Percentiles rank a stretch among this genome's conserved stretches.
Conservation (phyloP, 129 eudicot species). For the Deinandra increscens region DNA sequence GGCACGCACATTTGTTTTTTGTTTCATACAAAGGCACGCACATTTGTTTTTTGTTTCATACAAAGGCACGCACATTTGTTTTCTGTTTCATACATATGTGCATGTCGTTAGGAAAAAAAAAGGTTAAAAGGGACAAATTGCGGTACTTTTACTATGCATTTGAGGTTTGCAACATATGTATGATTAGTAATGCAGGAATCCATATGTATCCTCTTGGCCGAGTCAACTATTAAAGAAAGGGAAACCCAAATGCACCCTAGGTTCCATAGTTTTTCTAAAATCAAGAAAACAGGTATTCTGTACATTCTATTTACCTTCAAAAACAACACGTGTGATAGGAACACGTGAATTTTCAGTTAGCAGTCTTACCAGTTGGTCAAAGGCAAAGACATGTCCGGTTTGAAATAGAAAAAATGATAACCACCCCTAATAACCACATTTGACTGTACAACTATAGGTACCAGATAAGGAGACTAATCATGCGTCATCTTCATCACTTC, state of each 20-base stretch:
- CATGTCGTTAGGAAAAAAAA: too few relatives aligned
- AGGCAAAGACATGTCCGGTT: neutral
- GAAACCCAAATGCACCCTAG: neutral
- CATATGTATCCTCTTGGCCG: too few relatives aligned
- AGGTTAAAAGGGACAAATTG: too few relatives aligned
- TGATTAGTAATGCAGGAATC: too few relatives aligned
- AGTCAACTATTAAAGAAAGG: neutral
- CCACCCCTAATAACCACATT: neutral
- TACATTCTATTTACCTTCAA: neutral
- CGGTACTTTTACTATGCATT: too few relatives aligned
- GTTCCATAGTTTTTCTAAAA: neutral
- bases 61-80: too few relatives aligned
- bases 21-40: too few relatives aligned
- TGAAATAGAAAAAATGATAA: neutral
- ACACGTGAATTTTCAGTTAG: neutral
- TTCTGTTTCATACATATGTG: too few relatives aligned
- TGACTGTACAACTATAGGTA: conserved; percentile 26
- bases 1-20: too few relatives aligned
- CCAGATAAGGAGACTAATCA: conserved; percentile 16
- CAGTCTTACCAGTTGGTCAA: conserved; percentile 4
- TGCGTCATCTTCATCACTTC: conserved; percentile 58
- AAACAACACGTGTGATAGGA: neutral
- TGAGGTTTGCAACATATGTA: too few relatives aligned
- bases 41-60: too few relatives aligned
- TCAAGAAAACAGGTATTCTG: conserved; percentile 4